Conservation (phyloP, 257 asterid species). For the Solanum infundibuliforme region DNA sequence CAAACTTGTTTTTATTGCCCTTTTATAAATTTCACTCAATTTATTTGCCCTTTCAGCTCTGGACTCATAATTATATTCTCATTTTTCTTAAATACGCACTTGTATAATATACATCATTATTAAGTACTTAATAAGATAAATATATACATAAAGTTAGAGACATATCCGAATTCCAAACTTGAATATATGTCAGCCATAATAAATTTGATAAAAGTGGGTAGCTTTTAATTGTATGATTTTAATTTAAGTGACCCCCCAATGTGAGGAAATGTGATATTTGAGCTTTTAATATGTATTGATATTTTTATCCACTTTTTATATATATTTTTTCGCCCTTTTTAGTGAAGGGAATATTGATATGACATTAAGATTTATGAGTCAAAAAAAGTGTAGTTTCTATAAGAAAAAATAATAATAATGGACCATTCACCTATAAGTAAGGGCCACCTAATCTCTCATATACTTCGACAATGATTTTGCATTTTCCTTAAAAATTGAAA, state of each 20-base stretch:
- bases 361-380: constrained; percentile 12
- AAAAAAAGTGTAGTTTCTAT: background rate
- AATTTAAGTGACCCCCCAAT: background rate
- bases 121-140: background rate
- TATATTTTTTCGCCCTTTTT: background rate
- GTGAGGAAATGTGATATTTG: constrained; percentile 1
- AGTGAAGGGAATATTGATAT: constrained; percentile 4
- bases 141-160: too few relatives aligned
- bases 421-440: background rate
- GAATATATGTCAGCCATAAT: background rate
- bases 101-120: background rate
- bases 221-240: background rate
- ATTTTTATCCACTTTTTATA: background rate
- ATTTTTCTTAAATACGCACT: background rate
- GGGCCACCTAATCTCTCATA: constrained; percentile 6
- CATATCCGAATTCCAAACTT: background rate
- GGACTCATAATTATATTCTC: background rate
- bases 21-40: background rate
- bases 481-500: background rate
- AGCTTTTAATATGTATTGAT: constrained; percentile 2
- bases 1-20: too few relatives aligned
- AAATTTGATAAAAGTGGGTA: background rate
- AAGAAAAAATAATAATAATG: background rate
- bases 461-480: background rate
- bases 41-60: too few relatives aligned